Evolutionary conservation across 2,329 filamentous ascomycete genomes (phyloP).

Genomic region (Aspergillus floridensis): DNA sequence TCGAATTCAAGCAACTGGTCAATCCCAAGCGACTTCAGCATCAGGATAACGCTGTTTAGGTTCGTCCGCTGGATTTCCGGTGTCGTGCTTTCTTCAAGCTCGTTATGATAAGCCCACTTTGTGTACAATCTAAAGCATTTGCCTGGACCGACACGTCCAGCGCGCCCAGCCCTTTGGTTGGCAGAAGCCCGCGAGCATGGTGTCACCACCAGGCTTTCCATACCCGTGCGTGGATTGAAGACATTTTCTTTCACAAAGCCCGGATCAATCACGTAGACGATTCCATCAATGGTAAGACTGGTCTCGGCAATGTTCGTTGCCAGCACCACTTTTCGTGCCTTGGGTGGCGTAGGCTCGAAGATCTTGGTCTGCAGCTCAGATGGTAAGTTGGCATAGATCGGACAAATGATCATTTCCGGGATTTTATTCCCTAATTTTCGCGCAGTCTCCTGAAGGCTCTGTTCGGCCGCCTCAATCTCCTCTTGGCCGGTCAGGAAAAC

Average conservation of each 20-base stretch:
- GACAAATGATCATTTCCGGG: conserved; percentile 83
- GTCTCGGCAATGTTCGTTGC: conserved; percentile 98
- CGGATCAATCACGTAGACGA: conserved; percentile 92
- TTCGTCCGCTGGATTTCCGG: conserved; percentile 93
- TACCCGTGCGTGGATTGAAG: conserved; percentile 86
- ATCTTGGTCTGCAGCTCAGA: conserved; percentile 90
- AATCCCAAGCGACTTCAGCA: conserved; percentile 86
- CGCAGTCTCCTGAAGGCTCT: conserved; percentile 79
- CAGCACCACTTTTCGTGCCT: conserved; percentile 83
- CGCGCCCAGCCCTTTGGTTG: conserved; percentile 88
- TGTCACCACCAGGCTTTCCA: conserved; percentile 87
- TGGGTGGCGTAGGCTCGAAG: conserved; percentile 85
- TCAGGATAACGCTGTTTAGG: conserved; percentile 76
- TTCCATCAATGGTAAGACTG: conserved; percentile 90
- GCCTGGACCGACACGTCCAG: conserved; percentile 85
- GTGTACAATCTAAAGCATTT: conserved; percentile 95
- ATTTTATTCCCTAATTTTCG: conserved; percentile 81
- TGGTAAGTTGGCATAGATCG: conserved; percentile 91
- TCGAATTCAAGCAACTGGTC: conserved; percentile 92
- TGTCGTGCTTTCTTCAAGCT: conserved; percentile 86
- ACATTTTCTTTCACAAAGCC: conserved; percentile 95
- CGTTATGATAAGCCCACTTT: conserved; percentile 89
- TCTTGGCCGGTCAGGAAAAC: conserved; percentile 96
- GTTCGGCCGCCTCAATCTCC: conserved; percentile 86
- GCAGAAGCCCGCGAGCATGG: conserved; percentile 89